Evolutionary conservation across 179 eudicot genomes (phyloP).

Genomic region (Silene noctiflora): DNA sequence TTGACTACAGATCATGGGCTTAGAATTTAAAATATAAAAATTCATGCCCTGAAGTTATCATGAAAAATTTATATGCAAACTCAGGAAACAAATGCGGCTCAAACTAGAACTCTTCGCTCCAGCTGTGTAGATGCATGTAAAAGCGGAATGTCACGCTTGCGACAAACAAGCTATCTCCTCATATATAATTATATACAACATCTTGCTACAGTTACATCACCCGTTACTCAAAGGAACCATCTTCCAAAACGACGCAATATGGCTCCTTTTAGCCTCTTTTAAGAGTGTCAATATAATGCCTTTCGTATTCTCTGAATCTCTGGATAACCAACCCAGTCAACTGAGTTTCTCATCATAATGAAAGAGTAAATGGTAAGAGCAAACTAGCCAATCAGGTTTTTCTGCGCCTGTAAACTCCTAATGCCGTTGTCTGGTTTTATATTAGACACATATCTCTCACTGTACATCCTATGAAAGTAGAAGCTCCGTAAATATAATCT

Average conservation of each 20-base stretch:
- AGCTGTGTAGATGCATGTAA: background rate
- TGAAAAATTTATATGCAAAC: background rate
- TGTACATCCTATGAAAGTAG: too few species aligned
- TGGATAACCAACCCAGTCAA: background rate
- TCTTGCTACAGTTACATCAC: background rate
- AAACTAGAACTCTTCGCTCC: background rate
- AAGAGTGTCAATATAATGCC: background rate
- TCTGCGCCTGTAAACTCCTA: too few species aligned
- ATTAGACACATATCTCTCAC: too few species aligned
- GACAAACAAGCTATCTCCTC: conserved; percentile 1
- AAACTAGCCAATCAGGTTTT: too few species aligned
- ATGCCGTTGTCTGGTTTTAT: too few species aligned
- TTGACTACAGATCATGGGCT: background rate
- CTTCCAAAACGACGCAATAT: background rate
- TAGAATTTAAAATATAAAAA: background rate
- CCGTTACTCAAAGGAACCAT: conserved; percentile 1
- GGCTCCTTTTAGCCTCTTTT: conserved; percentile 1
- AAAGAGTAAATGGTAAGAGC: too few species aligned
- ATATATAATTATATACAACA: background rate
- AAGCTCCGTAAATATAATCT: too few species aligned
- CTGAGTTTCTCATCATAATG: too few species aligned
- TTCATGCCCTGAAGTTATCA: background rate
- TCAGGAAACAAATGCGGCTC: background rate
- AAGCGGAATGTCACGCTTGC: conserved; percentile 6
- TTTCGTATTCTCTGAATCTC: background rate